Evolutionary conservation across 108 stramenopile species (phyloP), one percentile per base, ranked within the genome.

Genomic region (Hondaea fermentalgiana): DNA sequence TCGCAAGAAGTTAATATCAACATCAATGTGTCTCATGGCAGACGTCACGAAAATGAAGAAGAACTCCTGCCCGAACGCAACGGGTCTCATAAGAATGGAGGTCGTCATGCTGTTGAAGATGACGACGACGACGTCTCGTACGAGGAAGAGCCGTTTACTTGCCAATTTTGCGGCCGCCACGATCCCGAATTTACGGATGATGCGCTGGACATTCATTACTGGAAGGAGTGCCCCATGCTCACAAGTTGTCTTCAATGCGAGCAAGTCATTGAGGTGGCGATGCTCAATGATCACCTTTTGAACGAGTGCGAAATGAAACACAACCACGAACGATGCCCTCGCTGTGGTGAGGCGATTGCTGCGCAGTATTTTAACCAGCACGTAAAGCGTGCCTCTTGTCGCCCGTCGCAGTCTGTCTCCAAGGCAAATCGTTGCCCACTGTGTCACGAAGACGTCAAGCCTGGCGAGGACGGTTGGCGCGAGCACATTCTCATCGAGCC

Each of bases 381-480:
- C 51, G 76, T 83, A 0, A 47, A 83, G 51, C 45, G 76, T 12
- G 76, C 76, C 6, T 83, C 76, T 0, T 83, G 76, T 45, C 6
- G 45, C 6, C 76, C 76, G 16, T 43, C 23, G 23, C 45, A 83
- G 76, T 4, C 76, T 35, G 49, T 23, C 3, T 53, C 45, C 45
- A 83, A 83, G 28, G 76, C 76, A 83, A 83, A 83, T 23, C 76
- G 76, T 8, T 83, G 76, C 51, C 76, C 76, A 2, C 51, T 83
- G 45, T 83, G 76, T 23, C 76, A 83, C 76, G 51, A 53, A 12
- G 76, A 83, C 28, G 76, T 53, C 76, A 83, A 83, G 23, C 76
- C 76, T 23, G 76, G 76, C 51, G 76, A 83, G n/a, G 51, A 83
- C n/a, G 76, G 76, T 23, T 83, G 76, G 76, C 76, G 76, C n/a